These are phyloP conservation scores for Haematococcus sp. DNA, from an alignment of 139 green algal species.

Conservation along the genomic window DNA sequence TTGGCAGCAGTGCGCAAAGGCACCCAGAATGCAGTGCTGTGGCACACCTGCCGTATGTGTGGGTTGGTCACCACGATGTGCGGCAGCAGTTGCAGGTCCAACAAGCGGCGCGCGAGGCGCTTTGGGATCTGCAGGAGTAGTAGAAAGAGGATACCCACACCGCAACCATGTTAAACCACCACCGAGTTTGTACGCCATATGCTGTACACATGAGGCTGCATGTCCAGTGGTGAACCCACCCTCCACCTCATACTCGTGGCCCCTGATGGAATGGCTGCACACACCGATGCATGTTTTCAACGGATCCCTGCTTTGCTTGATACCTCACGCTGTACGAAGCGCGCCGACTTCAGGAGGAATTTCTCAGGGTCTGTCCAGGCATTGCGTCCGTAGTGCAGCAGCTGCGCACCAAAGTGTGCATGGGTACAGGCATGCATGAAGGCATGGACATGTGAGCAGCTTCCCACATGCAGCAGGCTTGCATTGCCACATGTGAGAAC, in stretches of 20 bases:
- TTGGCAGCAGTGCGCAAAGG: too few relatives aligned
- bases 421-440: neutral
- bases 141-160: too few relatives aligned
- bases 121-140: slow-evolving; percentile 71
- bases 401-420: slow-evolving; percentile 28
- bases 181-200: too few relatives aligned
- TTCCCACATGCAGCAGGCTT: neutral
- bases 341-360: slow-evolving; percentile 49
- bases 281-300: too few relatives aligned
- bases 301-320: too few relatives aligned
- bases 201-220: too few relatives aligned
- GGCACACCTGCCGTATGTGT: slow-evolving; percentile 84
- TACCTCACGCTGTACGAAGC: slow-evolving; percentile 63
- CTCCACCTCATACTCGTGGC: too few relatives aligned
- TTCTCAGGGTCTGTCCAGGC: slow-evolving; percentile 37
- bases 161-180: too few relatives aligned
- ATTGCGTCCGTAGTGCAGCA: slow-evolving; percentile 65
- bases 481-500: neutral
- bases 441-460: too few relatives aligned
- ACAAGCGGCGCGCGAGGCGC: slow-evolving; percentile 75
- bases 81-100: slow-evolving; percentile 88
- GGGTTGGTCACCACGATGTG: slow-evolving; percentile 90
- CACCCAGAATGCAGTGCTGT: too few relatives aligned
- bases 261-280: too few relatives aligned
- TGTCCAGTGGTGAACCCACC: too few relatives aligned